Conservation (phyloP, 1,139 yeast species). For the Magnusiomyces fungicola region DNA sequence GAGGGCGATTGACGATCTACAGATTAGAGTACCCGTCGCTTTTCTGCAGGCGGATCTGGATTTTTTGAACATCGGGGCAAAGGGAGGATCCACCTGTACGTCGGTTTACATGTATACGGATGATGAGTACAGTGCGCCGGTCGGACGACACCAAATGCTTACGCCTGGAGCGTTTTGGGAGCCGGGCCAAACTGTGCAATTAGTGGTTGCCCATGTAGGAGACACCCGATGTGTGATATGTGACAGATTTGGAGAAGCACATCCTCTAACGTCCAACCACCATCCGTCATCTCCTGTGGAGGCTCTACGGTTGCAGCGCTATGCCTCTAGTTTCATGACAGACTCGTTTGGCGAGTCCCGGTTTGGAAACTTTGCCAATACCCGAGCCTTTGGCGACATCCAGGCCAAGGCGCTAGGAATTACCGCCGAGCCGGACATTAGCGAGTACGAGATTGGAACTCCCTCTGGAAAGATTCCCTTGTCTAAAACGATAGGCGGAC, state of each 20-base stretch:
- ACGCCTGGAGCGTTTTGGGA: conserved; percentile 56
- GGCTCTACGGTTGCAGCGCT: conserved; percentile 59
- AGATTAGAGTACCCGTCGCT: conserved; percentile 53
- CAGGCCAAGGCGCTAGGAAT: conserved; percentile 77
- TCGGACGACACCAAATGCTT: conserved; percentile 20
- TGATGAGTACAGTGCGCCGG: conserved; percentile 10
- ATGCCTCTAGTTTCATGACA: conserved; percentile 66
- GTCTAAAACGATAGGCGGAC: conserved; percentile 29
- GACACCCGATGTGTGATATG: conserved; percentile 77
- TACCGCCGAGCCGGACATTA: conserved; percentile 85
- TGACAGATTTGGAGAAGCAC: conserved; percentile 63
- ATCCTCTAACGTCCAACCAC: conserved; percentile 68
- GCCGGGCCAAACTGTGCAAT: conserved; percentile 56
- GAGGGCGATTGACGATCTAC: conserved; percentile 46
- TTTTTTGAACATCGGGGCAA: conserved; percentile 29
- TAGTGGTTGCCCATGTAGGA: conserved; percentile 88
- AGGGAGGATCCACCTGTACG: conserved; percentile 81
- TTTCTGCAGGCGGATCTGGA: conserved; percentile 54
- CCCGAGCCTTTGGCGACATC: conserved; percentile 88
- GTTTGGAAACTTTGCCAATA: conserved; percentile 78
- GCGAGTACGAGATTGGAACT: conserved; percentile 56
- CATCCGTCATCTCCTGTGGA: conserved; percentile 85
- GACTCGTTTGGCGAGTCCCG: conserved; percentile 94
- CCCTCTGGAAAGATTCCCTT: conserved; percentile 24
- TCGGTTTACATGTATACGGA: conserved; percentile 54